Base-by-base conservation (phyloP, 257 asterid genomes). In the Solanum clarkiae region DNA sequence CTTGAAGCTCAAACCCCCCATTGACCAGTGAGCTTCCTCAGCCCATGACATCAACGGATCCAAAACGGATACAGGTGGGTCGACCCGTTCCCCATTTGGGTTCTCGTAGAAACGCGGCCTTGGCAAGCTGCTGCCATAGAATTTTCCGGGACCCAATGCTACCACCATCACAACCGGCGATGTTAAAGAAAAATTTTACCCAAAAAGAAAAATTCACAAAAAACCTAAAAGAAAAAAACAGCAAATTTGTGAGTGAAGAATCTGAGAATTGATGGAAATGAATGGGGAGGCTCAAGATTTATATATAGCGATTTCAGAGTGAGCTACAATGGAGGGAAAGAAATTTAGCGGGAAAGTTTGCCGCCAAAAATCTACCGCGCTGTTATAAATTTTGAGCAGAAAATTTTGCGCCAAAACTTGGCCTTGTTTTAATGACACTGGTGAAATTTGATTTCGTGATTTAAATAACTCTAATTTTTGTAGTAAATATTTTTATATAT, bases 111-210 rank as follows among this genome's bases (percentile, higher is more conserved):
- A 82, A 10, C 95, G 89, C 7, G 98, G 99, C 84, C 99, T 91
- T 0, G 99, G 99, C 2, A 96, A 92, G 89, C 97, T 93, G 91
- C 94, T 91, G 87, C 99, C 99, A 49, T 96, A 96, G 91, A 96
- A 96, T 11, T 93, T 96, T 5, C 97, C 97, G 3, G 98, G 98
- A 36, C 97, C 98, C 18, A 96, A 84, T 2, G 97, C 89, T 2
- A 89, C 89, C 53, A 95, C 99, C 99, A 96, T 96, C 59, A n/a
- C 17, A 68, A 29, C n/a, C 86, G 45, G 82, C 45, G 56, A 5
- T 59, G 42, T 5, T n/a, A 85, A 6, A 17, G 11, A 53, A 7
- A 4, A 6, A 1, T 26, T 26, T 65, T 13, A 18, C 2, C 40
- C 40, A 5, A 17, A 36, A 14, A 29, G 32, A 59, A 20, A 59